These are phyloP conservation scores for Picea abies DNA, from an alignment of 83 land plant species.

Conservation along the genomic window DNA sequence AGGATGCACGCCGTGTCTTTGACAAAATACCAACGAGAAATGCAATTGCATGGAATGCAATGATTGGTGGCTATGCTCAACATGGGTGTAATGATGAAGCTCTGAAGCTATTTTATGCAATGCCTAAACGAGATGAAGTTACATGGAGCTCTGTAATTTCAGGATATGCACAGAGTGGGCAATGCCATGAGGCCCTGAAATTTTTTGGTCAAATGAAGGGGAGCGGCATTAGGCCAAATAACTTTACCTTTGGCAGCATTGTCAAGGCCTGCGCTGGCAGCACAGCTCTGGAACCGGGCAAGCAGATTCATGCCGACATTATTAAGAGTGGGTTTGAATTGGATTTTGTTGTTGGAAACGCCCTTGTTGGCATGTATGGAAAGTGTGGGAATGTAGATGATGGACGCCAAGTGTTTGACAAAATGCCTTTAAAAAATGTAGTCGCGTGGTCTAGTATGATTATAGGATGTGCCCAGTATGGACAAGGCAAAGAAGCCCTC, in stretches of 20 bases:
- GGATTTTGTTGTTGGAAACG: neutral
- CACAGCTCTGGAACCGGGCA: neutral
- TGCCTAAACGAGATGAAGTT: conserved; percentile 16
- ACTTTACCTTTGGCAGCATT: conserved; percentile 15
- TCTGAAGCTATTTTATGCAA: conserved; percentile 11
- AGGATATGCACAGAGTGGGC: conserved; percentile 25
- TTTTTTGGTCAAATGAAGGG: conserved; percentile 15
- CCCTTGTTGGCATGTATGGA: neutral
- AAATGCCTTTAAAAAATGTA: conserved; percentile 1
- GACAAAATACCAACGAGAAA: conserved; percentile 3
- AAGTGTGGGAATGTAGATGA: conserved; percentile 1
- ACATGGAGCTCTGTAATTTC: conserved; percentile 21
- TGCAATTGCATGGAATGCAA: conserved; percentile 27
- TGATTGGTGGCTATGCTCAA: conserved; percentile 23
- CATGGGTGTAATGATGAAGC: conserved; percentile 10
- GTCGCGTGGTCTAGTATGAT: neutral
- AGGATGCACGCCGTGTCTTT: conserved; percentile 1
- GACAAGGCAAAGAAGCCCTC: neutral
- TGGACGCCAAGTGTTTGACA: neutral
- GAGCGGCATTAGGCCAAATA: conserved; percentile 16
- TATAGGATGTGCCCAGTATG: conserved; percentile 1
- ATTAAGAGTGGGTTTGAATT: neutral
- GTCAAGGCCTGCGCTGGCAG: conserved; percentile 22
- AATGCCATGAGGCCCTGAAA: conserved; percentile 7
- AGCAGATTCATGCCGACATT: neutral